A percentile compares a stretch with the other conserved stretches of the same genome.
Conservation (phyloP, 2,329 filamentous ascomycete genomes). For the Exophiala sp. region DNA sequence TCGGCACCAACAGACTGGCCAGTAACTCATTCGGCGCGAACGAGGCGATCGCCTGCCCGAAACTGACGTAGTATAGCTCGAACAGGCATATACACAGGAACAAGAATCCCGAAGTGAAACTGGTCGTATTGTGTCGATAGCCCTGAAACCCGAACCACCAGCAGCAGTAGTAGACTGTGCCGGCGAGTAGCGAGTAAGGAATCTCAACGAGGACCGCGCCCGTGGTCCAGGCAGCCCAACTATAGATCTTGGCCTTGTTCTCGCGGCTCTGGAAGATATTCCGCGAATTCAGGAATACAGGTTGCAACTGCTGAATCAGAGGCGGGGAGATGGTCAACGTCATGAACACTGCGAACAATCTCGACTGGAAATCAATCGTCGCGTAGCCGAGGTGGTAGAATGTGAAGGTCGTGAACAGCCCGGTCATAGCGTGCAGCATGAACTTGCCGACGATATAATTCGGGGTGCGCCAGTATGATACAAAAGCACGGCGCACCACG, state of each 20-base stretch:
- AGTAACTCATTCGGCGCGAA: conserved; percentile 65
- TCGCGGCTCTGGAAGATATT: conserved; percentile 69
- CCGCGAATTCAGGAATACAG: conserved; percentile 63
- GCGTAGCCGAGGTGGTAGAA: conserved; percentile 62
- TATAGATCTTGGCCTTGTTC: conserved; percentile 74
- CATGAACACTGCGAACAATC: conserved; percentile 74
- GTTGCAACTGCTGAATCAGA: conserved; percentile 73
- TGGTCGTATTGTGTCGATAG: conserved; percentile 55
- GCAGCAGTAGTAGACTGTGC: conserved; percentile 61
- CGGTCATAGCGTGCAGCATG: conserved; percentile 59
- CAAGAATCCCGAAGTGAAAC: conserved; percentile 55
- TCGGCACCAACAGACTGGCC: conserved; percentile 62
- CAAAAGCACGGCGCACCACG: conserved; percentile 57
- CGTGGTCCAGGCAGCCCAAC: conserved; percentile 67
- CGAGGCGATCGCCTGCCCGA: conserved; percentile 63
- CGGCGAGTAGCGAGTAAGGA: conserved; percentile 65
- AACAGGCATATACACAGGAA: conserved; percentile 57
- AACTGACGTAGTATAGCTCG: conserved; percentile 56
- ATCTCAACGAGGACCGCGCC: conserved; percentile 66
- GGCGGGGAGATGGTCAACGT: conserved; percentile 71
- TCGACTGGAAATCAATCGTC: conserved; percentile 63
- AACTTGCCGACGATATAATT: conserved; percentile 61
- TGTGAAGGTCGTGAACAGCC: conserved; percentile 67
- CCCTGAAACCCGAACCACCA: conserved; percentile 61
- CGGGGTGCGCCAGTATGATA: conserved; percentile 62